A percentile compares a stretch with the other conserved stretches of the same genome.
Conservation (phyloP, 139 green algal species). For the Bryopsis sp. region DNA sequence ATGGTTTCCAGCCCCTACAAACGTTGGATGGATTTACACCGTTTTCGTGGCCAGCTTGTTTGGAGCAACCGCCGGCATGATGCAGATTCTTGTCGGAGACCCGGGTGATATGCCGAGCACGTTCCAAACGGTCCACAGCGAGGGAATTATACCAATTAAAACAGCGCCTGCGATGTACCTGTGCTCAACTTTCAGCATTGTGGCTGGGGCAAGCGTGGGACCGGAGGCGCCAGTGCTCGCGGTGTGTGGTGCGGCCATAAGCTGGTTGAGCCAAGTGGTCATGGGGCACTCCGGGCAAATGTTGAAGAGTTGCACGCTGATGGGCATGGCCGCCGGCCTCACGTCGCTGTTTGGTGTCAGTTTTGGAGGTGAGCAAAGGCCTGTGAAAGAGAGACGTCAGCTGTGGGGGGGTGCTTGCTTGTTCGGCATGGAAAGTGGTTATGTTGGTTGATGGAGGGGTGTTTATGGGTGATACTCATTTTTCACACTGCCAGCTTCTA, state of each 20-base stretch:
- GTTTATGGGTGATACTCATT: constrained; percentile 26
- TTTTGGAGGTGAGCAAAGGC: constrained; percentile 35
- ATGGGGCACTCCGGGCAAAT: constrained; percentile 19
- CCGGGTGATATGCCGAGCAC: constrained; percentile 40
- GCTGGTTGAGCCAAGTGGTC: constrained; percentile 21
- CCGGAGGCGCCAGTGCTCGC: constrained; percentile 38
- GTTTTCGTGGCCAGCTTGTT: constrained; percentile 23
- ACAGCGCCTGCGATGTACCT: constrained; percentile 39
- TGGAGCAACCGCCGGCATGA: constrained; percentile 24
- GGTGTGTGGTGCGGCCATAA: constrained; percentile 29
- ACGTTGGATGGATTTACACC: constrained; percentile 27
- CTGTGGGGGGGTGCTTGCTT: no score
- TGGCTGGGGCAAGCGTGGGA: constrained; percentile 32
- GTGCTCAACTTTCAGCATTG: constrained; percentile 35
- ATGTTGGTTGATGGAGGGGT: no score
- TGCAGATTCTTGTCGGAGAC: constrained; percentile 29
- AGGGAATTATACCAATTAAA: constrained; percentile 26
- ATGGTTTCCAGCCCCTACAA: background rate
- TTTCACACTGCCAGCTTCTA: no score
- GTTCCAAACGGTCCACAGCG: constrained; percentile 28
- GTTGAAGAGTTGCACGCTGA: constrained; percentile 33
- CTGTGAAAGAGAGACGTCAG: no score
- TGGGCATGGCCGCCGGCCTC: constrained; percentile 41
- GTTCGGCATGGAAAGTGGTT: no score
- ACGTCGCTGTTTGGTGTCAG: constrained; percentile 40